Evolutionary conservation across 169 alveolate species (phyloP).

Genomic region (Babesia bigemina): DNA sequence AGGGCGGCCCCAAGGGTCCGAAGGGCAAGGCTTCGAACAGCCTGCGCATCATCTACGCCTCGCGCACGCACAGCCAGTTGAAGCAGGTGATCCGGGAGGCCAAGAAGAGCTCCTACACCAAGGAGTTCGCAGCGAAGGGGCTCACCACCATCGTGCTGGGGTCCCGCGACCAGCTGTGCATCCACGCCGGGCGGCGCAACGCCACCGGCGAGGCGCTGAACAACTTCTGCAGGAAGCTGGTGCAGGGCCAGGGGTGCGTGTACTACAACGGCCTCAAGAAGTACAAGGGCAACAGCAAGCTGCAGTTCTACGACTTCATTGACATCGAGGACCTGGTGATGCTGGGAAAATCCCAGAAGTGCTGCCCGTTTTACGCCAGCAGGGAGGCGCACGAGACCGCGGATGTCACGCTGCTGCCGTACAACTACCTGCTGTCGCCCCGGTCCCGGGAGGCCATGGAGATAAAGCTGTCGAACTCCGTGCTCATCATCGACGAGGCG

Average conservation of each 20-base stretch:
- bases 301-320: constrained; percentile 78
- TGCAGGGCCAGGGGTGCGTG: constrained; percentile 78
- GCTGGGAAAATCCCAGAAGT: constrained; percentile 70
- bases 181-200: constrained; percentile 79
- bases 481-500: constrained; percentile 93
- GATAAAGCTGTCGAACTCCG: constrained; percentile 78
- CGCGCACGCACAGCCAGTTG: constrained; percentile 93
- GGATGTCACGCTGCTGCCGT: constrained; percentile 89
- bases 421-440: constrained; percentile 88
- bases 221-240: constrained; percentile 76
- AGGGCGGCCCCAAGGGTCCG: constrained; percentile 17
- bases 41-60: constrained; percentile 86
- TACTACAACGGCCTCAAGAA: constrained; percentile 77
- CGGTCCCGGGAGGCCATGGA: constrained; percentile 80
- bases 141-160: constrained; percentile 85
- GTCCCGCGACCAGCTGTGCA: constrained; percentile 89
- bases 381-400: constrained; percentile 82
- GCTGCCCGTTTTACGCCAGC: constrained; percentile 91
- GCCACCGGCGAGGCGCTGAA: constrained; percentile 79
- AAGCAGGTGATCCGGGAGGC: constrained; percentile 89
- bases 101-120: constrained; percentile 73
- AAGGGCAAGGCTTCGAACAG: constrained; percentile 21
- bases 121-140: constrained; percentile 79
- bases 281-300: constrained; percentile 59
- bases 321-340: constrained; percentile 87